Conservation (phyloP, 768 basidiomycete genomes). For the Phlebiopsis flavidoalba region DNA sequence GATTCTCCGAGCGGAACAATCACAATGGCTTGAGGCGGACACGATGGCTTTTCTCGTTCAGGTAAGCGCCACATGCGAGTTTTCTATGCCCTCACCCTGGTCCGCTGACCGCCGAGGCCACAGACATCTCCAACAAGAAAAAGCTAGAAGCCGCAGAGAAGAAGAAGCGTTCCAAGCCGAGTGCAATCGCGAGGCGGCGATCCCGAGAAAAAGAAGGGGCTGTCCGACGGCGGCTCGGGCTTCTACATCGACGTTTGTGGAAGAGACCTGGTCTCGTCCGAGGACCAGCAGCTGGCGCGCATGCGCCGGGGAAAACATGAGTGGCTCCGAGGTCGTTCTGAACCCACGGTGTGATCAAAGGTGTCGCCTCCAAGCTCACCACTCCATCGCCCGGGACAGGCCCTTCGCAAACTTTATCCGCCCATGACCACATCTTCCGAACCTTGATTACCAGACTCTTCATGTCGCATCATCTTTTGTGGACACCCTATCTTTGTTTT, state of each 20-base stretch:
- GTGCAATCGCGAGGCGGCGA: neutral
- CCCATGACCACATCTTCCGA: neutral
- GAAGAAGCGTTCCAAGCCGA: neutral
- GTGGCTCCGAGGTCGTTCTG: constrained; percentile 29
- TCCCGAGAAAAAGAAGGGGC: neutral
- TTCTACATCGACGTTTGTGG: constrained; percentile 17
- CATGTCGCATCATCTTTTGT: neutral
- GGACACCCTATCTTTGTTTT: neutral
- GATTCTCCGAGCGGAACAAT: constrained; percentile 53
- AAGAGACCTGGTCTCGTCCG: constrained; percentile 32
- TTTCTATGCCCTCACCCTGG: neutral
- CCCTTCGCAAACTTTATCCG: constrained; percentile 4
- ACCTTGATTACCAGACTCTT: neutral
- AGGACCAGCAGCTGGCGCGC: constrained; percentile 34
- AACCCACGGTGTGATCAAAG: constrained; percentile 50
- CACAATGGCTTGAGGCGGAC: constrained; percentile 63
- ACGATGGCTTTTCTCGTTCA: constrained; percentile 50
- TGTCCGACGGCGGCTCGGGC: neutral
- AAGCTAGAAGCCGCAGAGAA: constrained; percentile 1
- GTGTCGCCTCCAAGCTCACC: constrained; percentile 51
- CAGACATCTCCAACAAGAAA: constrained; percentile 2
- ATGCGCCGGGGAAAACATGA: constrained; percentile 35
- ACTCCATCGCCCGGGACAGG: constrained; percentile 18
- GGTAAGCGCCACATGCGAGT: constrained; percentile 29
- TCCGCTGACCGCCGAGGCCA: neutral